phyloP scores from a whole-genome alignment of 768 basidiomycete genomes.

The Mycena belliarum region DNA sequence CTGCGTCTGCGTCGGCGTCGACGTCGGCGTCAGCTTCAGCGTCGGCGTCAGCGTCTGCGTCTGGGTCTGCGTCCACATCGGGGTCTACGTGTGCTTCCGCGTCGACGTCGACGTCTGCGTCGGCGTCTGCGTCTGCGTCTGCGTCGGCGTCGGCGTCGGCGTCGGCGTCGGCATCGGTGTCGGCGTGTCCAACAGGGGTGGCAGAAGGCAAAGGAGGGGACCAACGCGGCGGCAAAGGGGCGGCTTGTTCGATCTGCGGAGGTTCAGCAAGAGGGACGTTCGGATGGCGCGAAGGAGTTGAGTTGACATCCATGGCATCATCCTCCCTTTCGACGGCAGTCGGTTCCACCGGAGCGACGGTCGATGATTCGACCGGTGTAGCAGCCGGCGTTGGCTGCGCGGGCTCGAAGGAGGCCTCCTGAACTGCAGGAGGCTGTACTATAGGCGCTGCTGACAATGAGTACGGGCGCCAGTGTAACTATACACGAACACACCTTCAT shows the following conservation, averaged over 20 bases:
- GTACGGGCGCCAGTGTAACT: not conserved
- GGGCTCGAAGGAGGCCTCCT: not conserved
- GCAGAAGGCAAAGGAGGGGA: conserved; percentile 4
- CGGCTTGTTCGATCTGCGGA: not conserved
- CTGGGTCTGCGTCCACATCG: no score
- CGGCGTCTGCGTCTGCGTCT: no score
- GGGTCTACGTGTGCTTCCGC: no score
- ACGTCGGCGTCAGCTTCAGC: not conserved
- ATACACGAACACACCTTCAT: not conserved
- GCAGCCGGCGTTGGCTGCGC: not conserved
- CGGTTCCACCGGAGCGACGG: not conserved
- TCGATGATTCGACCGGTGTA: not conserved
- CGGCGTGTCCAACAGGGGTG: not conserved
- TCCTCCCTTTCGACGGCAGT: not conserved
- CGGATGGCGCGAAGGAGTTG: not conserved
- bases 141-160: no score
- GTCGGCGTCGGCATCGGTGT: no score
- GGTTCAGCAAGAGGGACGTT: not conserved
- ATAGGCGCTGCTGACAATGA: not conserved
- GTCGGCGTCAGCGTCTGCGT: not conserved
- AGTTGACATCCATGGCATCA: no score
- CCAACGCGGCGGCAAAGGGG: not conserved
- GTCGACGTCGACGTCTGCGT: no score
- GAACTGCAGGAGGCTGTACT: not conserved
- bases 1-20: no score